Percentiles rank a stretch among this genome's conserved stretches.
These are phyloP conservation scores for Trichosanthes cucumerina DNA, from an alignment of 306 rosid genomes.

Conservation along the genomic window DNA sequence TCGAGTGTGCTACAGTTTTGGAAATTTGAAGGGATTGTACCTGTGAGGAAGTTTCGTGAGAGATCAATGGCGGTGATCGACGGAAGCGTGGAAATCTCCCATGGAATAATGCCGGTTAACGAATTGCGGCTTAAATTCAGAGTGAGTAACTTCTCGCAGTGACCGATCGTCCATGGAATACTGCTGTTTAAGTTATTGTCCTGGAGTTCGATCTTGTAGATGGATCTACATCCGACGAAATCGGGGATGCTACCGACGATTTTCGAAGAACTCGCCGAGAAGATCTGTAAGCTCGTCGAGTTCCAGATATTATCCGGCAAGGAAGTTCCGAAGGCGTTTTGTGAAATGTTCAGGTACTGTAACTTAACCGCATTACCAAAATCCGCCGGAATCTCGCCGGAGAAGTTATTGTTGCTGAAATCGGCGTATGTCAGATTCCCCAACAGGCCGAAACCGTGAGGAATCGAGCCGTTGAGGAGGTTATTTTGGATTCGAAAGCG, in stretches of 20 bases:
- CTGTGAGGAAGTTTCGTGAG: constrained; percentile 67
- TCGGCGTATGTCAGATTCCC: constrained; percentile 58
- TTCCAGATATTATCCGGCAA: constrained; percentile 64
- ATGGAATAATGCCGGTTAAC: constrained; percentile 77
- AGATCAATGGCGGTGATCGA: constrained; percentile 76
- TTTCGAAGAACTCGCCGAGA: constrained; percentile 53
- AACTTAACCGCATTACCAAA: constrained; percentile 50
- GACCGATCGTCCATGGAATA: constrained; percentile 81
- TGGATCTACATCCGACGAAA: constrained; percentile 44
- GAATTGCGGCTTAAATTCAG: constrained; percentile 56
- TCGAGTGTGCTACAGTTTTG: constrained; percentile 60
- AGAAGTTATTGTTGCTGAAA: constrained; percentile 59
- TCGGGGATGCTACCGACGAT: constrained; percentile 62
- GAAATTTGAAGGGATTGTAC: constrained; percentile 73
- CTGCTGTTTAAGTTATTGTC: constrained; percentile 40
- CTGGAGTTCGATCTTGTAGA: constrained; percentile 63
- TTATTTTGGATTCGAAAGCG: constrained; percentile 72
- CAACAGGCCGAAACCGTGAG: constrained; percentile 41
- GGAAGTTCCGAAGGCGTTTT: constrained; percentile 32
- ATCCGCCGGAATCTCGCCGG: constrained; percentile 51
- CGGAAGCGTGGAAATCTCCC: constrained; percentile 79
- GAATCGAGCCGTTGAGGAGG: constrained; percentile 53
- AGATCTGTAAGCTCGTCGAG: constrained; percentile 41
- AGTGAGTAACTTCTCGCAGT: constrained; percentile 54
- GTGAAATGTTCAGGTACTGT: constrained; percentile 57